phyloP scores from a whole-genome alignment of 2,329 filamentous ascomycete genomes.

The Chaetomium sp. region DNA sequence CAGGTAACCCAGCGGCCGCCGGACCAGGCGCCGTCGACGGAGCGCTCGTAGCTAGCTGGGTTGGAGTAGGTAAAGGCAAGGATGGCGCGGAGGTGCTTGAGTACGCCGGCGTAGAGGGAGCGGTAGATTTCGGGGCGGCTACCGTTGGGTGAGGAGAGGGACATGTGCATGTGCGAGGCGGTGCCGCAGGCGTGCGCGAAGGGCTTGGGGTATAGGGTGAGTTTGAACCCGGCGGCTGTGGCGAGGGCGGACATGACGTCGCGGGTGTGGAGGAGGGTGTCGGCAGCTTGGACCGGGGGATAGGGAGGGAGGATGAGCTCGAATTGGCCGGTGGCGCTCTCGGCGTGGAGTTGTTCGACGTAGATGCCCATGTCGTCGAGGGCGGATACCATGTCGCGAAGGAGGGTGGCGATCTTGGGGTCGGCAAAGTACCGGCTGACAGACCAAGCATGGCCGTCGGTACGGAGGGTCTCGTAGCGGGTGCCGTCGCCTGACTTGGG shows the following conservation, averaged over 20 bases:
- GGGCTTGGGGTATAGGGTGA: slow-evolving; percentile 70
- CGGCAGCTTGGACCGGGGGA: slow-evolving; percentile 60
- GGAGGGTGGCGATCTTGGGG: slow-evolving; percentile 47
- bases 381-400: slow-evolving; percentile 58
- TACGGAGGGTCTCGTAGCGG: slow-evolving; percentile 41
- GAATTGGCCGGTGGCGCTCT: slow-evolving; percentile 68
- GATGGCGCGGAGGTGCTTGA: slow-evolving; percentile 60
- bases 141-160: slow-evolving; percentile 39
- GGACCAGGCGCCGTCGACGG: slow-evolving; percentile 65
- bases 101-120: slow-evolving; percentile 65
- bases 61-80: slow-evolving; percentile 62
- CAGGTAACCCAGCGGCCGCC: slow-evolving; percentile 74
- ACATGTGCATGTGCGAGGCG: slow-evolving; percentile 64
- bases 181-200: slow-evolving; percentile 52
- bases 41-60: slow-evolving; percentile 60
- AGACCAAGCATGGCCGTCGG: slow-evolving; percentile 64
- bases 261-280: slow-evolving; percentile 63
- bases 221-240: slow-evolving; percentile 53
- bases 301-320: slow-evolving; percentile 64
- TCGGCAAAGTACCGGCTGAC: slow-evolving; percentile 57
- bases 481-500: slow-evolving; percentile 26
- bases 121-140: slow-evolving; percentile 43
- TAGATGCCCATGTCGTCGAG: slow-evolving; percentile 58
- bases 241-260: slow-evolving; percentile 63
- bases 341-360: slow-evolving; percentile 68